phyloP scores from a whole-genome alignment of 805 yeast species.

The Ogataea populi-albae region DNA sequence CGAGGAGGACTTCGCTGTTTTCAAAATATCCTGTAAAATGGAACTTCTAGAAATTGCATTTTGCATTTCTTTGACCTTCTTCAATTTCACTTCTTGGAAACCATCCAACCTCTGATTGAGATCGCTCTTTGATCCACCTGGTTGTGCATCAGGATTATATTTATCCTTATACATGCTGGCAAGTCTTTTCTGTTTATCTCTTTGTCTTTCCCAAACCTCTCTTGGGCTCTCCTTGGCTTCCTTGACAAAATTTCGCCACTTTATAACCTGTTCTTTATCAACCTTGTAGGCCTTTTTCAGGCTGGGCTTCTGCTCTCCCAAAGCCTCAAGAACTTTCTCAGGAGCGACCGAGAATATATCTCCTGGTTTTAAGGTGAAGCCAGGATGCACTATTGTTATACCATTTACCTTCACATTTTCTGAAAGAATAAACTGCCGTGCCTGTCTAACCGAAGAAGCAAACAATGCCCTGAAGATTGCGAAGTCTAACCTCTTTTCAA shows the following conservation, averaged over 20 bases:
- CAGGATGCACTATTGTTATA: conserved; percentile 69
- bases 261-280: conserved; percentile 67
- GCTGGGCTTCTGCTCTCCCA: conserved; percentile 84
- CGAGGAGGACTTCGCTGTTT: conserved; percentile 22
- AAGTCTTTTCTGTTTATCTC: conserved; percentile 41
- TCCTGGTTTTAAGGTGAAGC: conserved; percentile 75
- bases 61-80: conserved; percentile 33
- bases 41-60: conserved; percentile 43
- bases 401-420: conserved; percentile 90
- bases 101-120: conserved; percentile 31
- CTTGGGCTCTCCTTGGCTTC: conserved; percentile 44
- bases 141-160: conserved; percentile 18
- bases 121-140: conserved; percentile 12
- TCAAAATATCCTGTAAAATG: conserved; percentile 44
- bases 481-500: conserved; percentile 86
- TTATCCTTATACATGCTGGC: conserved; percentile 29
- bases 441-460: conserved; percentile 91
- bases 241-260: conserved; percentile 73
- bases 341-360: conserved; percentile 86
- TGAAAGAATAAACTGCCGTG: conserved; percentile 78
- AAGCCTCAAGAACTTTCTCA: conserved; percentile 75
- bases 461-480: conserved; percentile 91
- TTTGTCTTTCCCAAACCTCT: conserved; percentile 51
- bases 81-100: conserved; percentile 31
- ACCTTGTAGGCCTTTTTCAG: conserved; percentile 61